phyloP scores from a whole-genome alignment of 352 stramenopile species.

The Aphanomyces astaci region DNA sequence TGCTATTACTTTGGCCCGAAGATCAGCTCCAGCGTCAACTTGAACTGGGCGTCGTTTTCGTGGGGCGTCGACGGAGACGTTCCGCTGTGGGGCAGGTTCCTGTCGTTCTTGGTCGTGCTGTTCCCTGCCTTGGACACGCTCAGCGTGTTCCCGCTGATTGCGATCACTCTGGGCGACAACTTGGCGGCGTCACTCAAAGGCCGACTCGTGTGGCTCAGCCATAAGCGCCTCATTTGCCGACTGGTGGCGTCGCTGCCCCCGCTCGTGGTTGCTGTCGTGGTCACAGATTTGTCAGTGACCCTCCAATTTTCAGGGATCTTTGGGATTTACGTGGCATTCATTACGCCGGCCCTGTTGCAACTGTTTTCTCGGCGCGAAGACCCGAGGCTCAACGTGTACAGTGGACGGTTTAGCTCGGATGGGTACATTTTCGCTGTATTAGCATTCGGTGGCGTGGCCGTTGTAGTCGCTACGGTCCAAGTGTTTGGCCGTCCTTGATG shows the following conservation, averaged over 20 bases:
- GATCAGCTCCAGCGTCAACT: conserved; percentile 77
- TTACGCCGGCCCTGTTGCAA: conserved; percentile 64
- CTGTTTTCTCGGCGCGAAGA: conserved; percentile 45
- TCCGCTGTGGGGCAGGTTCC: conserved; percentile 47
- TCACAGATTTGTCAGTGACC: conserved; percentile 78
- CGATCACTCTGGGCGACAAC: conserved; percentile 87
- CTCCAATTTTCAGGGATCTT: conserved; percentile 78
- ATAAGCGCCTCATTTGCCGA: conserved; percentile 60
- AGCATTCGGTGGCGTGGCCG: conserved; percentile 51
- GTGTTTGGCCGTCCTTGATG: too few relatives aligned
- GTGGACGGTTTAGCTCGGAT: conserved; percentile 45
- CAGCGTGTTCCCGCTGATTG: conserved; percentile 88
- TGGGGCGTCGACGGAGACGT: conserved; percentile 60
- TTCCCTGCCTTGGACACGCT: conserved; percentile 87
- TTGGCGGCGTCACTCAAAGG: conserved; percentile 56
- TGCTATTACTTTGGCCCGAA: conserved; percentile 81
- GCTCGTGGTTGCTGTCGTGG: conserved; percentile 66
- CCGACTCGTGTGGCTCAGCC: conserved; percentile 33
- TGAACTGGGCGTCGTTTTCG: conserved; percentile 87
- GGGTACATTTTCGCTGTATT: conserved; percentile 54
- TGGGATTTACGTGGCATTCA: conserved; percentile 76
- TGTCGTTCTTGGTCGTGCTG: conserved; percentile 78
- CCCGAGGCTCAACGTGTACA: conserved; percentile 49
- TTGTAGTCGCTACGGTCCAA: conserved; percentile 23
- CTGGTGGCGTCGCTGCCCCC: conserved; percentile 71